phyloP scores from a whole-genome alignment of 495 filamentous ascomycete species.

The Trichoderma parareesei region DNA sequence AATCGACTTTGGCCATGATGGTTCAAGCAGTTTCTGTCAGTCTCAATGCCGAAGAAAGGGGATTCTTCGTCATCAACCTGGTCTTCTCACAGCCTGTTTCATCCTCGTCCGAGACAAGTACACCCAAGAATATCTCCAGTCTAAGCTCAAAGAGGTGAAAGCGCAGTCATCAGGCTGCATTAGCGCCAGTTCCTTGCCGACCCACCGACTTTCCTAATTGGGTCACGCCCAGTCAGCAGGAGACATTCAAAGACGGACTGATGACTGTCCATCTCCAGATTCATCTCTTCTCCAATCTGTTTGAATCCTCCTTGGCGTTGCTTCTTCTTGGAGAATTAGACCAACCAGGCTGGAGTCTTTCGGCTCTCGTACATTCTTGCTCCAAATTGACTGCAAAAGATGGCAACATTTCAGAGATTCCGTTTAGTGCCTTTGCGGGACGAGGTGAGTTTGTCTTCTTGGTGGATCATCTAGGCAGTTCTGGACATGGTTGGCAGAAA shows the following conservation, averaged over 20 bases:
- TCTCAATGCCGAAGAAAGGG: not conserved
- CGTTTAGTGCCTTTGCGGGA: not conserved
- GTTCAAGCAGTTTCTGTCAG: not conserved
- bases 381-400: not conserved
- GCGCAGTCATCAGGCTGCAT: slow-evolving; percentile 1
- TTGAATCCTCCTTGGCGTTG: not conserved
- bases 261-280: not conserved
- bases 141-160: not conserved
- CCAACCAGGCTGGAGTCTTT: too few species aligned
- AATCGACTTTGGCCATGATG: too few species aligned
- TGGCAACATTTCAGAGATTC: not conserved
- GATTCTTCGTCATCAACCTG: not conserved
- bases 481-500: too few species aligned
- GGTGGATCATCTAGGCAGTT: not conserved
- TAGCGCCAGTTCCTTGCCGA: not conserved
- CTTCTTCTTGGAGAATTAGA: not conserved
- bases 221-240: not conserved
- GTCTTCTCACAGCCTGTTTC: too few species aligned
- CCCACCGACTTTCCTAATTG: not conserved
- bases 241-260: not conserved
- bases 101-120: not conserved
- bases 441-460: not conserved
- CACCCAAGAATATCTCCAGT: not conserved
- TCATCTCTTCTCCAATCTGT: not conserved
- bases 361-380: not conserved